Conservation (phyloP, 352 stramenopile genomes). For the Phytopythium litorale region DNA sequence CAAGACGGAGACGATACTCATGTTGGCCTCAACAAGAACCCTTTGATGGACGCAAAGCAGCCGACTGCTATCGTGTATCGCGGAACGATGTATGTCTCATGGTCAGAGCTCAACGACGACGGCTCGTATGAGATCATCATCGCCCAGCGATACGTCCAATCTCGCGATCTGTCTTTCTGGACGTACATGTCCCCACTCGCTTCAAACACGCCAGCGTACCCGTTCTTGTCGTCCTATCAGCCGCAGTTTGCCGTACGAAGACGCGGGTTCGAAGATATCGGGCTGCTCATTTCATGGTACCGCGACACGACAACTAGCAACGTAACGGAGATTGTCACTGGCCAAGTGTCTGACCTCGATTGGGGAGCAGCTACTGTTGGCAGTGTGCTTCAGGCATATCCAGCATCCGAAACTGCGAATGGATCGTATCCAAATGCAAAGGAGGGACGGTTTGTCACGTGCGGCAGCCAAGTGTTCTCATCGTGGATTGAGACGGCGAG, state of each 20-base stretch:
- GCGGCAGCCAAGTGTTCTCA: constrained; percentile 34
- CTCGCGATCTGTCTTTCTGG: constrained; percentile 53
- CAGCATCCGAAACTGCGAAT: constrained; percentile 11
- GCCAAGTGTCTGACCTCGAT: constrained; percentile 34
- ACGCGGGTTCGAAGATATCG: constrained; percentile 47
- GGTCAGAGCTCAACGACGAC: constrained; percentile 35
- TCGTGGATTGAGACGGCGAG: constrained; percentile 39
- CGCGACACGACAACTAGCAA: constrained; percentile 37
- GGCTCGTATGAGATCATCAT: constrained; percentile 51
- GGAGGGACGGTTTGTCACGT: constrained; percentile 24
- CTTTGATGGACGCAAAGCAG: constrained; percentile 35
- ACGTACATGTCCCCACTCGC: constrained; percentile 33
- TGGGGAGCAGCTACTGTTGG: constrained; percentile 32
- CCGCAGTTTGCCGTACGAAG: constrained; percentile 40
- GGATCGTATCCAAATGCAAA: constrained; percentile 18
- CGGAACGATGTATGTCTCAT: constrained; percentile 54
- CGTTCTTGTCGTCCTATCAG: constrained; percentile 41
- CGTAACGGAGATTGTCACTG: constrained; percentile 41
- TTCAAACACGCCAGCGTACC: constrained; percentile 16
- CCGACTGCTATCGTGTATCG: constrained; percentile 42
- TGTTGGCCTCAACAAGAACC: constrained; percentile 48
- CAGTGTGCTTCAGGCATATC: constrained; percentile 28
- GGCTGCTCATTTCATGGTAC: constrained; percentile 50
- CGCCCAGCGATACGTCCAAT: constrained; percentile 43
- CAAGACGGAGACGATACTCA: constrained; percentile 51